Evolutionary conservation across 129 eudicot genomes (phyloP), one percentile per base, ranked within the genome.

Genomic region (Lactuca saligna): DNA sequence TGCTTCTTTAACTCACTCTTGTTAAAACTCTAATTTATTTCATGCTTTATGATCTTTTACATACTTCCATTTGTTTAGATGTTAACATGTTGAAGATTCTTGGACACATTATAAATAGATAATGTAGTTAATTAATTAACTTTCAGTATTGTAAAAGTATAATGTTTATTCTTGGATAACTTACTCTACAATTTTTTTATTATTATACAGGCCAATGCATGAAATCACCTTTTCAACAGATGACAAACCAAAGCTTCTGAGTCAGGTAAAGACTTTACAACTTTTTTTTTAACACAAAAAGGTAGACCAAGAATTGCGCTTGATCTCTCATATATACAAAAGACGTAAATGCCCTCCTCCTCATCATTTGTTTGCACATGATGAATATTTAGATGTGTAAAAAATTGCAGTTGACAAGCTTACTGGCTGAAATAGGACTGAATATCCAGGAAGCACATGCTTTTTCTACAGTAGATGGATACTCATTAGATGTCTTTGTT

Each of bases 371-470:
- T 35, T 33, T 17, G 20, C 54, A 66, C 46, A 66, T 66, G 33
- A 62, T 38, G 56, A 66, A 46, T 56, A 57, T 63, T 32, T 74
- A 44, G 37, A 11, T 54, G 54, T 66, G 64, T 56, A 55, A 80
- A 46, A 46, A 46, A 57, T 69, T 84, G 89, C 92, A 93, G 97
- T 89, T 93, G 76, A 93, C 98, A 44, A 74, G 85, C 31, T 87
- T 89, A 66, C 91, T 93, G 65, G 96, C 88, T 73, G 98, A 93
- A 79, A 75, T 89, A 65, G 97, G 98, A 61, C 82, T 93, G 77
- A 93, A 93, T 81, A 93, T 93, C 68, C 96, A 93, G 69, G 98
- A 93, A 79, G 98, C 98, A 75, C 98, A 92, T 75, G 98, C 86
- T 74, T 93, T 93, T 78, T 89, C 98, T 61, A 89, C 97, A 13